phyloP scores from a whole-genome alignment of 1,284 basidiomycete species.

The Takashimella koratensis region DNA sequence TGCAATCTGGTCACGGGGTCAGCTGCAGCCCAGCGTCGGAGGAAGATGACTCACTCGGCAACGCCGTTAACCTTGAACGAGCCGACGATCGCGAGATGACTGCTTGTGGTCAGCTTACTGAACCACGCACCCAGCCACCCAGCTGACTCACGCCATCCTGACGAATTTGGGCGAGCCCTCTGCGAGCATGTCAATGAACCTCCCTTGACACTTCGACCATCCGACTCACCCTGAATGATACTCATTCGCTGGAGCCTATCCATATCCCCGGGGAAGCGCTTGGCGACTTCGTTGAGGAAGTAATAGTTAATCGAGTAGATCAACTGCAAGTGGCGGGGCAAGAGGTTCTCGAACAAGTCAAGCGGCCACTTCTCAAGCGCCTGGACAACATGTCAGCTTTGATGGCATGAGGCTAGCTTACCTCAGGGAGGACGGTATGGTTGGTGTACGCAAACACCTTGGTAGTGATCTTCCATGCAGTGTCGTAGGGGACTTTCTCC shows the following conservation, averaged over 20 bases:
- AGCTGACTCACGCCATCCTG: slow-evolving; percentile 66
- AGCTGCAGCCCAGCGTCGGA: background rate
- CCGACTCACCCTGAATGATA: slow-evolving; percentile 68
- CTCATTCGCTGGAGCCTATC: slow-evolving; percentile 79
- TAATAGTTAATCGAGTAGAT: slow-evolving; percentile 75
- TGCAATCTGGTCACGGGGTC: slow-evolving; percentile 50
- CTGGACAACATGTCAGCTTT: slow-evolving; percentile 17
- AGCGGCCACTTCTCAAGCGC: slow-evolving; percentile 77
- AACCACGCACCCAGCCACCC: background rate
- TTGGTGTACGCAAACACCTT: slow-evolving; percentile 93
- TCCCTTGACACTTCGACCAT: background rate
- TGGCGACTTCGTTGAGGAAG: slow-evolving; percentile 66
- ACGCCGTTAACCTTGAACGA: slow-evolving; percentile 83
- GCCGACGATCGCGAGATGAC: slow-evolving; percentile 57
- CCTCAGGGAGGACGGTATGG: slow-evolving; percentile 56
- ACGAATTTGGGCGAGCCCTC: slow-evolving; percentile 79
- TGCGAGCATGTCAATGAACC: slow-evolving; percentile 29
- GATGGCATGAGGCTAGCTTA: background rate
- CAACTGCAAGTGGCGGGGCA: slow-evolving; percentile 69
- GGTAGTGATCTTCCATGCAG: slow-evolving; percentile 79
- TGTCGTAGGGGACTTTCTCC: slow-evolving; percentile 76
- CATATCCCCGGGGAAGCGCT: slow-evolving; percentile 78
- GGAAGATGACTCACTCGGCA: slow-evolving; percentile 60
- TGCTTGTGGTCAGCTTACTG: background rate
- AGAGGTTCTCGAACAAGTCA: slow-evolving; percentile 69